phyloP scores from a whole-genome alignment of 2,329 filamentous ascomycete species.

The Neurospora sp. region DNA sequence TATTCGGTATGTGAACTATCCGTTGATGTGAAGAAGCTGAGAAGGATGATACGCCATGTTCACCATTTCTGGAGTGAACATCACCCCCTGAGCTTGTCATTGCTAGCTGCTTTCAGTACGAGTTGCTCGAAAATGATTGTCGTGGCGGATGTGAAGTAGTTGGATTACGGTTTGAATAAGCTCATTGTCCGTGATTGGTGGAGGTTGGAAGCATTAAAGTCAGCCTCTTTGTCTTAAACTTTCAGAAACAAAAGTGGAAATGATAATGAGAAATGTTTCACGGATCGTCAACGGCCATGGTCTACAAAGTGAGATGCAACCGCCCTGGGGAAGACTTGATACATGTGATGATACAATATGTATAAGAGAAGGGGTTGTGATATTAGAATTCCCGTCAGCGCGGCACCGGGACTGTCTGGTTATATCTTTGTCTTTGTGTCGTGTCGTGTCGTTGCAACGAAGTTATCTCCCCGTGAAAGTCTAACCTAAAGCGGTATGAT shows the following conservation, averaged over 20 bases:
- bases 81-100: neutral
- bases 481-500: neutral
- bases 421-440: neutral
- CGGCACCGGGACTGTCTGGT: neutral
- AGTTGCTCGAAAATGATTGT: neutral
- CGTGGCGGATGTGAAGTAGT: neutral
- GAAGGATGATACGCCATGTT: neutral
- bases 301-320: neutral
- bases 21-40: constrained; percentile 15
- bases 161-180: neutral
- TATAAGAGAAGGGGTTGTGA: neutral
- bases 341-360: neutral
- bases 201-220: neutral
- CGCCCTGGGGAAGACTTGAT: neutral
- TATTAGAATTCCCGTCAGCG: neutral
- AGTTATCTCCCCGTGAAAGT: neutral
- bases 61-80: neutral
- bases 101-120: neutral
- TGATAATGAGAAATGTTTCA: neutral
- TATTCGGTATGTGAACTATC: constrained; percentile 40
- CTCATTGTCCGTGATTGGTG: neutral
- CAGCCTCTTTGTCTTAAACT: neutral
- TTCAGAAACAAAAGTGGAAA: neutral
- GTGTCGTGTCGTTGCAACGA: neutral
- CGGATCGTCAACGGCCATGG: neutral